phyloP scores from a whole-genome alignment of 805 yeast genomes.

The Candida dajiaensis region DNA sequence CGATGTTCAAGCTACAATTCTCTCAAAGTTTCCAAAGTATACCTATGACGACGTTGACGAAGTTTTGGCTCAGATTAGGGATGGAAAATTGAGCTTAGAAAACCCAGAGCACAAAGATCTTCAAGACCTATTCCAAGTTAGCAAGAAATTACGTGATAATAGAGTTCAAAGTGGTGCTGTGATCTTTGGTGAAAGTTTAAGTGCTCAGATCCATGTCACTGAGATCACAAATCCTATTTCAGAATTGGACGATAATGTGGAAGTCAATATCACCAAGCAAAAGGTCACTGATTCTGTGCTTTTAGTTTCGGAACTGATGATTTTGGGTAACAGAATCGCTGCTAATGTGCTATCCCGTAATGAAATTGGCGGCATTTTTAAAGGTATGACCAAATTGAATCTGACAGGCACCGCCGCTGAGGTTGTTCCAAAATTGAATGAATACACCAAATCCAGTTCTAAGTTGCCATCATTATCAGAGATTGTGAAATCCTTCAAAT shows the following conservation, averaged over 20 bases:
- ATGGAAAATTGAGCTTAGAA: not conserved
- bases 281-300: conserved; percentile 43
- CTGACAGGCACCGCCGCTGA: conserved; percentile 22
- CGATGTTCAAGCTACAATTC: conserved; percentile 34
- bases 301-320: conserved; percentile 82
- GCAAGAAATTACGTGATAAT: conserved; percentile 22
- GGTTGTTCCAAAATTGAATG: conserved; percentile 21
- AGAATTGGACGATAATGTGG: conserved; percentile 7
- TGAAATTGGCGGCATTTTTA: conserved; percentile 47
- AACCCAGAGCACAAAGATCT: conserved; percentile 29
- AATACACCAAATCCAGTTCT: conserved; percentile 12
- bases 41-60: conserved; percentile 62
- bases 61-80: conserved; percentile 29
- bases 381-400: conserved; percentile 19
- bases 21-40: conserved; percentile 41
- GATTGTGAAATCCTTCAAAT: conserved; percentile 35
- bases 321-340: conserved; percentile 62
- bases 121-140: conserved; percentile 27
- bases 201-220: conserved; percentile 15
- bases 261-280: conserved; percentile 22
- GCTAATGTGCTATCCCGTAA: conserved; percentile 40
- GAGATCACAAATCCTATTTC: conserved; percentile 4
- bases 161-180: conserved; percentile 36
- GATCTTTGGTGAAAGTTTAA: conserved; percentile 31
- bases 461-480: conserved; percentile 32